A percentile compares a stretch with the other conserved stretches of the same genome.
These are phyloP conservation scores for Trichoderma sp. DNA, from an alignment of 2,329 filamentous ascomycete genomes.

Conservation along the genomic window DNA sequence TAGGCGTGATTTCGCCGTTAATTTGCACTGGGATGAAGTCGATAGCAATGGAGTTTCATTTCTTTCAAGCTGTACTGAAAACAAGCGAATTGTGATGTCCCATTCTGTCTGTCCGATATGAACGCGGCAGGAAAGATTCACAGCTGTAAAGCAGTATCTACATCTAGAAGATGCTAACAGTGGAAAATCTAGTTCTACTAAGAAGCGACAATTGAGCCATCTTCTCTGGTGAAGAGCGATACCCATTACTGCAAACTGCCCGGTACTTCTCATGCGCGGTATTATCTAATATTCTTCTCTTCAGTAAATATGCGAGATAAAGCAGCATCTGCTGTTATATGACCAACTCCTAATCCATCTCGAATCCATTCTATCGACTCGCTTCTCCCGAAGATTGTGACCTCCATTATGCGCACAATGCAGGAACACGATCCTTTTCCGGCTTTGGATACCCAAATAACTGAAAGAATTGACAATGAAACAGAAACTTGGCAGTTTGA, in stretches of 20 bases:
- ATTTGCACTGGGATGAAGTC: not conserved
- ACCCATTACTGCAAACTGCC: not conserved
- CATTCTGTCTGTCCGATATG: not conserved
- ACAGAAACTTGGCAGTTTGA: not conserved
- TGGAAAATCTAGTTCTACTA: too few species aligned
- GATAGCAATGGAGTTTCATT: too few species aligned
- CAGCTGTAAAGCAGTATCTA: not conserved
- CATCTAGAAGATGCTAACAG: not conserved
- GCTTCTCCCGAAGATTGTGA: not conserved
- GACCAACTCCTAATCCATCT: not conserved
- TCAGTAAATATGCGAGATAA: not conserved
- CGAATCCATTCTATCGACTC: not conserved
- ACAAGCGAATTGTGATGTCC: not conserved
- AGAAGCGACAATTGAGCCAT: not conserved
- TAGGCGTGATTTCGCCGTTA: not conserved
- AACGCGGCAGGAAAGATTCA: not conserved
- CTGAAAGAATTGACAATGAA: not conserved
- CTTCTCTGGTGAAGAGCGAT: not conserved
- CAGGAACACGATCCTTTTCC: not conserved
- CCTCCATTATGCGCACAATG: not conserved
- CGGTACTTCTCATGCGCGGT: not conserved
- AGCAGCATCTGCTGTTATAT: not conserved
- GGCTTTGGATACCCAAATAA: not conserved
- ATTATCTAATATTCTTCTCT: not conserved
- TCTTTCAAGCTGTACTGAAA: not conserved